phyloP scores from a whole-genome alignment of 805 yeast species.

The Myxozyma kluyveri region DNA sequence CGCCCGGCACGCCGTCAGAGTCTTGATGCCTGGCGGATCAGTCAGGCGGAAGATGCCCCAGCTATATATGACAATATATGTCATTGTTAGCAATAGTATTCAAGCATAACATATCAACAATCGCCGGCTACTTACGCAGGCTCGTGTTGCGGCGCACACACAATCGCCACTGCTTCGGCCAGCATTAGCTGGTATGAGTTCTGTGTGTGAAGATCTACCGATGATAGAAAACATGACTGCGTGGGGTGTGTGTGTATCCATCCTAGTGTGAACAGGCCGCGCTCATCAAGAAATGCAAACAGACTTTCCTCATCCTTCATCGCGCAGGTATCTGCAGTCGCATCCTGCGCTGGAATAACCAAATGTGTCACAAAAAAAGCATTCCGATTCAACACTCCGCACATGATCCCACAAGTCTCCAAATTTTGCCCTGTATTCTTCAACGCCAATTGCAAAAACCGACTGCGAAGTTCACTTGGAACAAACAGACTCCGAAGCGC shows the following conservation, averaged over 20 bases:
- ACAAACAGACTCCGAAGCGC: conserved; percentile 53
- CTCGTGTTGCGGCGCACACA: conserved; percentile 53
- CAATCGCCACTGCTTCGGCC: conserved; percentile 67
- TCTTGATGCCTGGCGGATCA: conserved; percentile 62
- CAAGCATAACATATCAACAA: not conserved
- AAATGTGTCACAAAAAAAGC: conserved; percentile 63
- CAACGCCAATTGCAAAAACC: conserved; percentile 49
- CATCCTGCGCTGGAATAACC: conserved; percentile 60
- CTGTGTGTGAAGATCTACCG: conserved; percentile 67
- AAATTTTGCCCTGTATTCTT: conserved; percentile 50
- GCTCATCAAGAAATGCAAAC: conserved; percentile 53
- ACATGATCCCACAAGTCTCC: conserved; percentile 66
- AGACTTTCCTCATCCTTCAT: conserved; percentile 59
- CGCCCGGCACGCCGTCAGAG: conserved; percentile 50
- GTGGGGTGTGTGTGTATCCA: conserved; percentile 78
- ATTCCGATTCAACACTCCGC: conserved; percentile 59
- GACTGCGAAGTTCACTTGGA: conserved; percentile 45
- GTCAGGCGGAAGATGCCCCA: conserved; percentile 61
- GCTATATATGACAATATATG: conserved; percentile 2
- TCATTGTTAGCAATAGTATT: not conserved
- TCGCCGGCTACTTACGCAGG: conserved; percentile 42
- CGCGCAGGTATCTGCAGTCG: conserved; percentile 60
- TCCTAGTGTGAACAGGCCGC: conserved; percentile 62
- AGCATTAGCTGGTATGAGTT: conserved; percentile 67
- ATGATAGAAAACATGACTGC: conserved; percentile 65